These are phyloP conservation scores for Solanum piurae DNA, from an alignment of 257 asterid genomes.

Conservation along the genomic window DNA sequence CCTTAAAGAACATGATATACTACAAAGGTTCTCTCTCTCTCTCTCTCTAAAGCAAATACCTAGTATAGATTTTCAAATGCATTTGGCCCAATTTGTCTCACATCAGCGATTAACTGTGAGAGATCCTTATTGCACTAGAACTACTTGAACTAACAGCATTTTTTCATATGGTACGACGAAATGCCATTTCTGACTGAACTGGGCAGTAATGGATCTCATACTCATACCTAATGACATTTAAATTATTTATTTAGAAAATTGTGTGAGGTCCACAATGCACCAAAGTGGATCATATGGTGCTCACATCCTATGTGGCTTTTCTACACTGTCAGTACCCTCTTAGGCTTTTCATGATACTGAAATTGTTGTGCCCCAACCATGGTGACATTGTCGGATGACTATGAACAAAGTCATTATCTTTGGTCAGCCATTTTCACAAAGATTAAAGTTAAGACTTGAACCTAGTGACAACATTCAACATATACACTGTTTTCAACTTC, in stretches of 20 bases:
- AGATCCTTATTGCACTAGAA: not conserved
- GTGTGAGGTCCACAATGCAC: not conserved
- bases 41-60: not conserved
- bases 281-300: not conserved
- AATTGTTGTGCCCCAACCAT: not conserved
- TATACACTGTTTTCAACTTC: not conserved
- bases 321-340: not conserved
- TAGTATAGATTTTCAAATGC: not conserved
- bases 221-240: not conserved
- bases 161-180: not conserved
- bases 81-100: not conserved
- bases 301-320: not conserved
- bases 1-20: not conserved
- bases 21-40: not conserved
- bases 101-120: not conserved
- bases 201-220: not conserved
- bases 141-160: not conserved
- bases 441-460: not conserved
- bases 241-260: not conserved
- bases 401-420: not conserved
- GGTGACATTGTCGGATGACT: not conserved
- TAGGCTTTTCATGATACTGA: not conserved
- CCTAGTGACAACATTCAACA: not conserved
- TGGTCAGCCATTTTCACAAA: not conserved
- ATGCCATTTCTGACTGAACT: not conserved